These are phyloP conservation scores for Metarhizium brunneum DNA, from an alignment of 2,329 filamentous ascomycete genomes.

Conservation along the genomic window DNA sequence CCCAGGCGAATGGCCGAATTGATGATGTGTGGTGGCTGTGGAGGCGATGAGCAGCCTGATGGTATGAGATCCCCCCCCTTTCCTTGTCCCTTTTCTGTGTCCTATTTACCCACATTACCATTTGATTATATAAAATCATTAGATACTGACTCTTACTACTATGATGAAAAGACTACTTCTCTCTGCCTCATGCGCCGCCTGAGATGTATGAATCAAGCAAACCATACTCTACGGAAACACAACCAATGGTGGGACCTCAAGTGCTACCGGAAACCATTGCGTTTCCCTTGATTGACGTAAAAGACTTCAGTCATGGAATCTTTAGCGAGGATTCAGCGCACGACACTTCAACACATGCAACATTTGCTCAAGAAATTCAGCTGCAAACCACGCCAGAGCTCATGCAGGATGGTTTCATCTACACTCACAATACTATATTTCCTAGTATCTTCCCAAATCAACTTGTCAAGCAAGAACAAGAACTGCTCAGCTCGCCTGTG, in stretches of 20 bases:
- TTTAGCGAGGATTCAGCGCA: background rate
- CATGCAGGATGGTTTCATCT: background rate
- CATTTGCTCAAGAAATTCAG: background rate
- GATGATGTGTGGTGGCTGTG: slow-evolving; percentile 24
- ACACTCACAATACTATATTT: background rate
- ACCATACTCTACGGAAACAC: slow-evolving; percentile 16
- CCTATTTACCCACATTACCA: background rate
- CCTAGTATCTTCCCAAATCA: slow-evolving; percentile 2
- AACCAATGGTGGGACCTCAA: background rate
- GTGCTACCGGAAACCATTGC: background rate
- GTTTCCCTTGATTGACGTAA: background rate
- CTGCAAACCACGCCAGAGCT: slow-evolving; percentile 1
- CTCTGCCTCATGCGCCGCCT: slow-evolving; percentile 15
- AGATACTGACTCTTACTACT: background rate
- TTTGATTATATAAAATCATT: background rate
- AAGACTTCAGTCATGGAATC: background rate
- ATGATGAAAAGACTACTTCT: slow-evolving; percentile 22
- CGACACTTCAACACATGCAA: background rate
- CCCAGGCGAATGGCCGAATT: slow-evolving; percentile 19
- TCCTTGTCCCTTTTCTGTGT: background rate
- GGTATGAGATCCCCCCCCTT: slow-evolving; percentile 16
- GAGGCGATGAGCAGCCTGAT: slow-evolving; percentile 17
- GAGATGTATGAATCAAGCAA: slow-evolving; percentile 19
- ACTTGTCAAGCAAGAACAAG: background rate
- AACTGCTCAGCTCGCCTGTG: background rate